phyloP scores from a whole-genome alignment of 805 yeast genomes.

The Torulaspora microellipsoides region DNA sequence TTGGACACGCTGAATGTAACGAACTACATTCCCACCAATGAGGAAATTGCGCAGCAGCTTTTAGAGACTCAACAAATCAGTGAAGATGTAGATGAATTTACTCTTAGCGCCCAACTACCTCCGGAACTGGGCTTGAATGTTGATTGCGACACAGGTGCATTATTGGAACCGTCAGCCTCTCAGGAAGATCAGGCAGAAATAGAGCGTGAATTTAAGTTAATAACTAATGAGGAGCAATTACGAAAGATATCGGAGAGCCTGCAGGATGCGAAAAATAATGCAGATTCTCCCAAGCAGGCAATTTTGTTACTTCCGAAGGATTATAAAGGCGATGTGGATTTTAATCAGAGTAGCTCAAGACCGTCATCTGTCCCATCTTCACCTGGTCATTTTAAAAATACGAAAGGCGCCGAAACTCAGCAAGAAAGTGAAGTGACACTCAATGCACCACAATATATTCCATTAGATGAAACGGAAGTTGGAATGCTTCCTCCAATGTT shows the following conservation, averaged over 20 bases:
- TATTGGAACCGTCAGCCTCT: constrained; percentile 2
- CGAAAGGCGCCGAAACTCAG: background rate
- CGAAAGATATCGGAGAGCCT: constrained; percentile 19
- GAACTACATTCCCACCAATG: constrained; percentile 11
- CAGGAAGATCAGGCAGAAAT: constrained; percentile 9
- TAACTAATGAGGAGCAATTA: constrained; percentile 25
- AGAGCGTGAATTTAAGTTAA: constrained; percentile 20
- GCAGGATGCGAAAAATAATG: constrained; percentile 14
- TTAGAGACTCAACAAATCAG: constrained; percentile 3
- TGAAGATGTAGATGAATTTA: constrained; percentile 3
- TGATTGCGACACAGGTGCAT: constrained; percentile 2
- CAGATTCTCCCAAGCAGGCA: constrained; percentile 27
- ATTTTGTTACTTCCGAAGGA: constrained; percentile 30
- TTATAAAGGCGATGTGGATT: constrained; percentile 18
- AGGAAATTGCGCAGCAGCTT: constrained; percentile 11
- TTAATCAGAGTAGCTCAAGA: constrained; percentile 9
- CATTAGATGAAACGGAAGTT: constrained; percentile 26
- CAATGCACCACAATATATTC: constrained; percentile 11
- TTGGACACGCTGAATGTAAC: constrained; percentile 4
- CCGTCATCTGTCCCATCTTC: constrained; percentile 4
- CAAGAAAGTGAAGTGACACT: background rate
- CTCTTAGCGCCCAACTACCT: constrained; percentile 8
- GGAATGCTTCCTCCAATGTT: constrained; percentile 23
- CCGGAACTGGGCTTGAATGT: constrained; percentile 1
- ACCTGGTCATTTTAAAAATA: constrained; percentile 1